Evolutionary conservation across 1,284 basidiomycete genomes (phyloP), one percentile per base, ranked within the genome.

Genomic region (Volvariella surrecta): DNA sequence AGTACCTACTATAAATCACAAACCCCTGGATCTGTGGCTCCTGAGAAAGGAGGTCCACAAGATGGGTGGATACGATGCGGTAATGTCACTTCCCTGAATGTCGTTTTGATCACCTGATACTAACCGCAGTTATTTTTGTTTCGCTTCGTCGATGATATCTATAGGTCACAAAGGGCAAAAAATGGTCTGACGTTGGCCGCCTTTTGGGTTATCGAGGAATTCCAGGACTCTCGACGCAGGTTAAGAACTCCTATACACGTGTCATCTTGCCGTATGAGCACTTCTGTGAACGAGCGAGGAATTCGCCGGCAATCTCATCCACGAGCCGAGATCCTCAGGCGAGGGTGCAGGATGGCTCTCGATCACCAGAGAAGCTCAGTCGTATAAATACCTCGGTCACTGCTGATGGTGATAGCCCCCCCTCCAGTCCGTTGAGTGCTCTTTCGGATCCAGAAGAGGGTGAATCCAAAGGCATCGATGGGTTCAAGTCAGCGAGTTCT

Each of bases 191-290:
- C 58, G 67, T 96, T 39, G 89, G 91, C 10, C 74, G 82, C 32
- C 67, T 79, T 30, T 70, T 97, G 40, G 92, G 91, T 4, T 93
- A 91, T 63, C 72, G 76, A 43, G 82, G 83, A 30, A 79, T 88
- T 34, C 85, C 86, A 13, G 86, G 87, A 38, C 73, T 94, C 42
- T 87, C 89, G 7, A 84, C 86, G 1, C 85, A 92, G 57, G 77
- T 97, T 61, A 92, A 89, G 65, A 83, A 82, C 52, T 90, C 93
- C 2, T 99, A 97, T 64, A 74, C 74, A 45, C 82, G 85, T 45
- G 88, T 99, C 58, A 89, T 99, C 51, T 72, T 90, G 24, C 96
- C 95, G 6, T 99, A 92, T 57, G 95, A 99, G 58, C 79, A 87
- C 55, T 98, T 92, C 61, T 82, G 83, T 45, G 79, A 83, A 43